phyloP scores from a whole-genome alignment of 2,329 filamentous ascomycete species.

The Didymella segeticola region DNA sequence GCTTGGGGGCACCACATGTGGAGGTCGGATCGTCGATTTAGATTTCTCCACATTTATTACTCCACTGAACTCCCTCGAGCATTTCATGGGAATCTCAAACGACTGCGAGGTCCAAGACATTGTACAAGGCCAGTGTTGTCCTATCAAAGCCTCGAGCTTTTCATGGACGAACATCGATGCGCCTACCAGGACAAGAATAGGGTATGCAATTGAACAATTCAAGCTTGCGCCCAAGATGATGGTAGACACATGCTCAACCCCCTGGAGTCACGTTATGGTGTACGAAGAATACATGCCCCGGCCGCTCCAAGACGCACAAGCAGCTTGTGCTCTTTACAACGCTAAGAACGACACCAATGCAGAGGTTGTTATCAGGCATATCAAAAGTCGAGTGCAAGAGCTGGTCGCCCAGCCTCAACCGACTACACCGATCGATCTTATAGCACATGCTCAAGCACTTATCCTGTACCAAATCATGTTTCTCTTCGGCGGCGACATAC shows the following conservation, averaged over 20 bases:
- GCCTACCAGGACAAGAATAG: constrained; percentile 31
- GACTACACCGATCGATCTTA: constrained; percentile 22
- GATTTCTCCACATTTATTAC: constrained; percentile 47
- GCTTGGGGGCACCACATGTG: constrained; percentile 3
- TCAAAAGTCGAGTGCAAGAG: constrained; percentile 55
- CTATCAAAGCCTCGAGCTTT: background rate
- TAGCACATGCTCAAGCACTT: constrained; percentile 39
- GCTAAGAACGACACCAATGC: constrained; percentile 58
- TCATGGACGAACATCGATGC: constrained; percentile 25
- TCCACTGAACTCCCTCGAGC: constrained; percentile 58
- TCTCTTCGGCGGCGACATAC: constrained; percentile 38
- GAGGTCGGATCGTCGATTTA: constrained; percentile 3
- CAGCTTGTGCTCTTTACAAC: constrained; percentile 61
- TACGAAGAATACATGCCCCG: constrained; percentile 61
- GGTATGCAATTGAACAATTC: constrained; percentile 36
- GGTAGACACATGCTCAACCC: constrained; percentile 58
- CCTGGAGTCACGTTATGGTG: constrained; percentile 62
- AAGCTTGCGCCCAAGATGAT: constrained; percentile 47
- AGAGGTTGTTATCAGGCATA: constrained; percentile 57
- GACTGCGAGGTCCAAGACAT: background rate
- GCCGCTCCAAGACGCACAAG: constrained; percentile 61
- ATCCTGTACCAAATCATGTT: constrained; percentile 41
- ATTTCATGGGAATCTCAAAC: constrained; percentile 8
- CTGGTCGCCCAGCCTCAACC: constrained; percentile 44
- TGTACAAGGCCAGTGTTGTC: background rate